A percentile compares a stretch with the other conserved stretches of the same genome.
Evolutionary conservation across 2,329 filamentous ascomycete species (phyloP).

Genomic region (Ceratocystis papillata): DNA sequence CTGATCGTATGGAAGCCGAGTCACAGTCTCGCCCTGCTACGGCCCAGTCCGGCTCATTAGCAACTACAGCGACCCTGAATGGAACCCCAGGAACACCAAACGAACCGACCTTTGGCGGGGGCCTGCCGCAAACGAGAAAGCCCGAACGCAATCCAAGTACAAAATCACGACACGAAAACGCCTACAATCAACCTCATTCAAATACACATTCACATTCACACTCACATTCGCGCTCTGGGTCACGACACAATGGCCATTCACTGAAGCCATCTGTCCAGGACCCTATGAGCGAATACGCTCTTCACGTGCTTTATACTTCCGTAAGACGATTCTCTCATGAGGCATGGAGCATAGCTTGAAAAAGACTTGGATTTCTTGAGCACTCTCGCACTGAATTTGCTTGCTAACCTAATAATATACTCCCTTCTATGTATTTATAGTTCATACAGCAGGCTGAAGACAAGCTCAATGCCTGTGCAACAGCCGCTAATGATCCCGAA

Average conservation of each 20-base stretch:
- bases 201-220: slow-evolving; percentile 28
- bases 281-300: slow-evolving; percentile 93
- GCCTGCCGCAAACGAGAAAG: slow-evolving; percentile 39
- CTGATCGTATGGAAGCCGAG: slow-evolving; percentile 42
- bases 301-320: slow-evolving; percentile 92
- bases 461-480: slow-evolving; percentile 82
- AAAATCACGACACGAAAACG: slow-evolving; percentile 59
- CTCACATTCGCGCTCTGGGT: slow-evolving; percentile 50
- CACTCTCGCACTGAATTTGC: too few relatives aligned
- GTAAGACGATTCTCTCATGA: slow-evolving; percentile 37
- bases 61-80: slow-evolving; percentile 30
- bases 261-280: slow-evolving; percentile 57
- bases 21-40: slow-evolving; percentile 36
- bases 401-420: slow-evolving; percentile 24
- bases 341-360: background rate
- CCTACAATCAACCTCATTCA: slow-evolving; percentile 44
- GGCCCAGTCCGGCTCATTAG: slow-evolving; percentile 34
- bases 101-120: slow-evolving; percentile 36
- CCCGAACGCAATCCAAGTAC: slow-evolving; percentile 50
- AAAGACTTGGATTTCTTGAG: background rate
- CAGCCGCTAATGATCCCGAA: slow-evolving; percentile 66
- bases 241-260: slow-evolving; percentile 47
- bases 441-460: slow-evolving; percentile 96
- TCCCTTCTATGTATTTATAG: slow-evolving; percentile 31
- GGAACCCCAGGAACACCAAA: slow-evolving; percentile 35